Base-by-base conservation (phyloP, 139 green algal genomes). In the Chlorella sorokiniana region DNA sequence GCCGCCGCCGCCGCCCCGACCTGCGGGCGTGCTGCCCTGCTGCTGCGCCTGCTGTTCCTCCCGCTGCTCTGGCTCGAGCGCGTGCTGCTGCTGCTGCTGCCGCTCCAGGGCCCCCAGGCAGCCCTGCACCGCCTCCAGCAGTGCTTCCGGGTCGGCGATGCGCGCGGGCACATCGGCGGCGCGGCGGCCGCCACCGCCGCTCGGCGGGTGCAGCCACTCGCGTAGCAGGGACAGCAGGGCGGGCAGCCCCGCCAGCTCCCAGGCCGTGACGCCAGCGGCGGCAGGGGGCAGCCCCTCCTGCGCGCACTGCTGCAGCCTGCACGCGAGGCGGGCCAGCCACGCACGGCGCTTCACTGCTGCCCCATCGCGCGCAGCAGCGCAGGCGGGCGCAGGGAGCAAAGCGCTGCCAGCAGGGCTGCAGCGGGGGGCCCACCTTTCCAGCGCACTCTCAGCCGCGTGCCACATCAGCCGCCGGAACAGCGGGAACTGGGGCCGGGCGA, bases 401-500 rank as follows among this genome's bases (percentile, higher is more conserved):
- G 42, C 9, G 2, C 35, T 71, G 35, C 10, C 61, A 33, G 11
- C 4, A 33, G 22, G 56, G n/a, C 29, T 40, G 29, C 27, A 41
- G 25, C 37, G 23, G 8, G 18, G n/a, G 22, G 20, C 65, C 2
- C 52, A 83, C 65, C 67, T 69, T 51, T 22, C 16, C 64, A 83
- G 78, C 16, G 78, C 67, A 16, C 41, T 37, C 29, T 70, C 40
- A 3, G 84, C 87, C 22, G 84, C 76, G 62, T 91, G 67, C 75
- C 80, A 91, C 72, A 91, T 70, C 42, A 91, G 81, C 69, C 31
- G 71, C 37, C 63, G 54, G 56, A 86, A 86, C 10, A 89, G 71
- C 51, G 89, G 89, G 83, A 86, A 92, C 37, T 88, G 84, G n/a
- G n/a, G n/a, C n/a, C 59, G 51, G 76, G 10, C 11, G n/a, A 56